Base-by-base conservation (phyloP, 2,329 filamentous ascomycete genomes). In the Colletotrichum lentis region DNA sequence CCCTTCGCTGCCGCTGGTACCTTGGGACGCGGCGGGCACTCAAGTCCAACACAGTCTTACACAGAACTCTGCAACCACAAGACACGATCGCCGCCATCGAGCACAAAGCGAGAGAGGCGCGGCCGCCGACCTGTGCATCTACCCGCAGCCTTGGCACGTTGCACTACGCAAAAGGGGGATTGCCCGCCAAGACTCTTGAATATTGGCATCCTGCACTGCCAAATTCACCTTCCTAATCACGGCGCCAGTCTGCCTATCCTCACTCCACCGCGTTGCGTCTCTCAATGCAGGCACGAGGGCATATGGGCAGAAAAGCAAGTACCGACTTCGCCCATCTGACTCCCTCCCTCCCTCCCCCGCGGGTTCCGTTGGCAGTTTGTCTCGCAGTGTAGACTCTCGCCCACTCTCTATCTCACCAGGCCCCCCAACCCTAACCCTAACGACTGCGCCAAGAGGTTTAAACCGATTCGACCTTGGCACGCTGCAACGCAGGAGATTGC, bases 61-160 rank as follows among this genome's bases (percentile, higher is more conserved):
- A n/a, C n/a, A n/a, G n/a, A 54, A 41, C 31, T 54, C 20, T 54
- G 22, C 20, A 16, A 54, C 52, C 24, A 8, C 24, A 24, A 41
- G 52, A 55, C 52, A 55, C 14, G 6, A 39, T 22, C n/a, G 27
- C 52, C n/a, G n/a, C 18, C 14, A 47, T 18, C 14, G 50, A 60
- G 37, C 27, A 60, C 5, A 22, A 60, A 31, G 31, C 22, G 14
- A 50, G 18, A 35, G 56, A n/a, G 47, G 56, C n/a, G 49, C n/a
- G 49, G 41, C 49, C 31, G 47, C 12, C 47, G 31, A 47, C 20
- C 41, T 54, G 31, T 31, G 62, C 47, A 53, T 61, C 49, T 55
- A 49, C 41, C 31, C 62, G 50, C 31, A 64, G 46, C 49, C 65
- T 68, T 65, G 65, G 62, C 55, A 57, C 37, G 65, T 68, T 65